Conservation (phyloP, 345 rosid species). For the Psidium guajava region DNA sequence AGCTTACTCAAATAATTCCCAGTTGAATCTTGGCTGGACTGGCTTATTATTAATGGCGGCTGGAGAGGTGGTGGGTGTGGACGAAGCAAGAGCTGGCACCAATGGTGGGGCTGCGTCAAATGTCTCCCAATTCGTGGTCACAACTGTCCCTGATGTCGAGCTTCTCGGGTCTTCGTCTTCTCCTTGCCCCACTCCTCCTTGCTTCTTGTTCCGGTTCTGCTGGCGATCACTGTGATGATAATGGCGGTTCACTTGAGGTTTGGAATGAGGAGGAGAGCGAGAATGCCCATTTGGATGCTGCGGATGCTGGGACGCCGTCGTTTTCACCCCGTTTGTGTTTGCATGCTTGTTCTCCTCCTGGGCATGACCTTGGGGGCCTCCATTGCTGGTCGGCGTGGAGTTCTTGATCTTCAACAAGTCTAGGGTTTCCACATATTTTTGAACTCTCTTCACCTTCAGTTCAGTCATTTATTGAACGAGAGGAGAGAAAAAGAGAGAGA, state of each 20-base stretch:
- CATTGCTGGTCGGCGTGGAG: slow-evolving; percentile 38
- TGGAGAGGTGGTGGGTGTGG: slow-evolving; percentile 9
- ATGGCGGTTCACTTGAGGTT: slow-evolving; percentile 11
- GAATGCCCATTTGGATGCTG: slow-evolving; percentile 26
- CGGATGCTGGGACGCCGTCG: slow-evolving; percentile 30
- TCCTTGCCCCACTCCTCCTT: slow-evolving; percentile 3
- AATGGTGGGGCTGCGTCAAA: slow-evolving; percentile 45
- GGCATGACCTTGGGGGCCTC: slow-evolving; percentile 10
- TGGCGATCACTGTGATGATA: slow-evolving; percentile 28
- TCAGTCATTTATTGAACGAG: neutral
- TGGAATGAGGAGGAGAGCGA: slow-evolving; percentile 16
- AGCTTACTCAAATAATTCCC: slow-evolving; percentile 77
- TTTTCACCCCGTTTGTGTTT: slow-evolving; percentile 25
- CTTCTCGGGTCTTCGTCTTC: slow-evolving; percentile 1
- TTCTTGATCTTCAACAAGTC: slow-evolving; percentile 81
- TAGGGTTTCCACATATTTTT: slow-evolving; percentile 77
- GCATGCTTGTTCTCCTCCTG: slow-evolving; percentile 14
- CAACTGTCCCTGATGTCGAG: slow-evolving; percentile 44
- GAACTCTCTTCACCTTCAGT: slow-evolving; percentile 82
- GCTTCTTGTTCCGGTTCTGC: slow-evolving; percentile 6
- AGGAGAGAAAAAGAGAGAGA: neutral
- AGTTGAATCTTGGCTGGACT: slow-evolving; percentile 60
- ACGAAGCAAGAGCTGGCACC: slow-evolving; percentile 23
- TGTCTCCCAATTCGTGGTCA: slow-evolving; percentile 90
- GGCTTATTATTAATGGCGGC: slow-evolving; percentile 5